Conservation (phyloP, 2,329 filamentous ascomycete genomes). For the Fusarium domesticum region DNA sequence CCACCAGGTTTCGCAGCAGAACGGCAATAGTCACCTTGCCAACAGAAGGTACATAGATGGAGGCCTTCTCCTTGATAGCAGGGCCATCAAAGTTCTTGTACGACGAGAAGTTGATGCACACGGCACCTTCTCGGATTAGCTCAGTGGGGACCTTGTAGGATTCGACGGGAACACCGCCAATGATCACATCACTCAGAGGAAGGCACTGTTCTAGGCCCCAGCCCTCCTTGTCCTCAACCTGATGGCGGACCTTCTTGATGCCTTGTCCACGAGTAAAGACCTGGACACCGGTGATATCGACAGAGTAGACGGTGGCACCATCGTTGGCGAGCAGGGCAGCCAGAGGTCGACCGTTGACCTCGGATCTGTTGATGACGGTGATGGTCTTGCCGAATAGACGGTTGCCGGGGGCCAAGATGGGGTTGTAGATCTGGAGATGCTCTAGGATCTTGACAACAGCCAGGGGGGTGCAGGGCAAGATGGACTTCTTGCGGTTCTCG, state of each 20-base stretch:
- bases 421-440: slow-evolving; percentile 94
- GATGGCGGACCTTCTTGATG: slow-evolving; percentile 79
- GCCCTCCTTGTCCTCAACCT: slow-evolving; percentile 78
- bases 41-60: slow-evolving; percentile 94
- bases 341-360: slow-evolving; percentile 90
- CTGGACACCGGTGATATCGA: slow-evolving; percentile 89
- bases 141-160: slow-evolving; percentile 85
- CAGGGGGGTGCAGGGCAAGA: slow-evolving; percentile 91
- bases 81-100: slow-evolving; percentile 86
- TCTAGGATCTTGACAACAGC: slow-evolving; percentile 97
- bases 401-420: slow-evolving; percentile 88
- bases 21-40: slow-evolving; percentile 97
- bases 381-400: slow-evolving; percentile 90
- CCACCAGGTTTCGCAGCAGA: slow-evolving; percentile 81
- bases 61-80: slow-evolving; percentile 90
- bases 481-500: slow-evolving; percentile 76
- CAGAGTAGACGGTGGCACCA: slow-evolving; percentile 90
- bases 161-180: slow-evolving; percentile 85
- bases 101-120: slow-evolving; percentile 99
- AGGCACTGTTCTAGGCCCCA: slow-evolving; percentile 79
- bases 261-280: slow-evolving; percentile 88
- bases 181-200: slow-evolving; percentile 88
- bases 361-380: slow-evolving; percentile 92
- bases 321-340: slow-evolving; percentile 94
- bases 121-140: slow-evolving; percentile 80